phyloP scores from a whole-genome alignment of 768 basidiomycete species.

The Hygrocybe punicea region DNA sequence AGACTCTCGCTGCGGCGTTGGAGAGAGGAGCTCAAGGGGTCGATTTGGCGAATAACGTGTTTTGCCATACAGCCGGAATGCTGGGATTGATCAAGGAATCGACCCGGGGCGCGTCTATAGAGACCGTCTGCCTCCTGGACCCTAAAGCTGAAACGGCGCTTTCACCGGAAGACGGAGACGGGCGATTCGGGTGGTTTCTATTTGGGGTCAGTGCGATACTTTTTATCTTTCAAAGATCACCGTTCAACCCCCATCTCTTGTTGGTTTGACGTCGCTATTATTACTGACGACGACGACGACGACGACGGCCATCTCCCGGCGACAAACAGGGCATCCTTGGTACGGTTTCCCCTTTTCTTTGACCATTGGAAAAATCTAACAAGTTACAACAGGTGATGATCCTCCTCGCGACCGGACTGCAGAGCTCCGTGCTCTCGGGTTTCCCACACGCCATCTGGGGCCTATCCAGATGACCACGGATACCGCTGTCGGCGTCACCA shows the following conservation, averaged over 20 bases:
- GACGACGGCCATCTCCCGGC: too few species aligned
- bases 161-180: constrained; percentile 72
- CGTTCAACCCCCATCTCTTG: background rate
- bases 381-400: constrained; percentile 97
- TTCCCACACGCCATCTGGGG: constrained; percentile 82
- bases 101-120: constrained; percentile 33
- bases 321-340: constrained; percentile 38
- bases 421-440: constrained; percentile 82
- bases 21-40: background rate
- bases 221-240: background rate
- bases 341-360: too few species aligned
- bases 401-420: constrained; percentile 91
- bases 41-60: constrained; percentile 37
- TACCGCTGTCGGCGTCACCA: constrained; percentile 90
- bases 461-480: constrained; percentile 98
- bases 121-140: constrained; percentile 87
- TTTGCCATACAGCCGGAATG: constrained; percentile 52
- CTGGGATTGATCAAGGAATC: constrained; percentile 52
- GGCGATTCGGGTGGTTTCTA: constrained; percentile 80
- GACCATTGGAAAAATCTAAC: too few species aligned
- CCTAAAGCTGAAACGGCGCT: constrained; percentile 74
- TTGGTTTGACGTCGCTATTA: too few species aligned
- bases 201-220: constrained; percentile 62
- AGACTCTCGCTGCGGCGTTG: constrained; percentile 46
- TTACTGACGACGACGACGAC: too few species aligned